These are phyloP conservation scores for Musa troglodytarum DNA, from an alignment of 176 grass and related monocot genomes.

Conservation along the genomic window DNA sequence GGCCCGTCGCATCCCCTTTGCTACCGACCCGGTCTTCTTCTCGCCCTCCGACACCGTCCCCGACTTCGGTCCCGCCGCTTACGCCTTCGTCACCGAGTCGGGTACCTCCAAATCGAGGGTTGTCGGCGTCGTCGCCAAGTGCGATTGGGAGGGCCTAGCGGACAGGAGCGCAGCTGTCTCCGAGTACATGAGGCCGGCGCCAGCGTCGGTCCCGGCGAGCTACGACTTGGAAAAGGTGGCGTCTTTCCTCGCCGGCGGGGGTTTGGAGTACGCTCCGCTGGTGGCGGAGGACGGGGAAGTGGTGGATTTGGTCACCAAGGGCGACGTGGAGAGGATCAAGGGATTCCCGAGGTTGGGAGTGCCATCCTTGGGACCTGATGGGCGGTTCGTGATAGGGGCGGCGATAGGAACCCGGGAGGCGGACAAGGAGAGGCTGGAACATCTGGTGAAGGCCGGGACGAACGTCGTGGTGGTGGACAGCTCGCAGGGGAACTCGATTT, in stretches of 20 bases:
- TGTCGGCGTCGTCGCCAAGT: slow-evolving; percentile 29
- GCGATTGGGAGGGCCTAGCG: slow-evolving; percentile 27
- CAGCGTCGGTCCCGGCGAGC: slow-evolving; percentile 29
- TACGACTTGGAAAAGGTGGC: slow-evolving; percentile 56
- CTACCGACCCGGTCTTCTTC: slow-evolving; percentile 51
- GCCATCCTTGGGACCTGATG: slow-evolving; percentile 49
- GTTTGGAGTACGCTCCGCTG: slow-evolving; percentile 59
- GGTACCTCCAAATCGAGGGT: slow-evolving; percentile 47
- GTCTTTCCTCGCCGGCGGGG: slow-evolving; percentile 52
- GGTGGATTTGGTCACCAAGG: slow-evolving; percentile 57
- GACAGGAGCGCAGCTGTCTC: slow-evolving; percentile 17
- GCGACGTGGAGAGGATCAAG: slow-evolving; percentile 55
- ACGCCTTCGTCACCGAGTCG: slow-evolving; percentile 61
- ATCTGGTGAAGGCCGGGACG: slow-evolving; percentile 55
- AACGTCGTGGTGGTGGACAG: slow-evolving; percentile 80
- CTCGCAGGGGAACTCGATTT: slow-evolving; percentile 76
- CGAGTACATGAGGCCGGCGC: slow-evolving; percentile 50
- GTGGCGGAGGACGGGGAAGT: slow-evolving; percentile 48
- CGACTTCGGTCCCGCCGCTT: slow-evolving; percentile 43
- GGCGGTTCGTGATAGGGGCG: slow-evolving; percentile 27
- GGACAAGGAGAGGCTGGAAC: slow-evolving; percentile 64
- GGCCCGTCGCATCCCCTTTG: slow-evolving; percentile 61
- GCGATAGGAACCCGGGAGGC: too few species aligned
- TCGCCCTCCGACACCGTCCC: slow-evolving; percentile 20
- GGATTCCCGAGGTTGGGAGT: slow-evolving; percentile 68